Base-by-base conservation (phyloP, 2,329 filamentous ascomycete species). In the Paecilomyces fulvus region DNA sequence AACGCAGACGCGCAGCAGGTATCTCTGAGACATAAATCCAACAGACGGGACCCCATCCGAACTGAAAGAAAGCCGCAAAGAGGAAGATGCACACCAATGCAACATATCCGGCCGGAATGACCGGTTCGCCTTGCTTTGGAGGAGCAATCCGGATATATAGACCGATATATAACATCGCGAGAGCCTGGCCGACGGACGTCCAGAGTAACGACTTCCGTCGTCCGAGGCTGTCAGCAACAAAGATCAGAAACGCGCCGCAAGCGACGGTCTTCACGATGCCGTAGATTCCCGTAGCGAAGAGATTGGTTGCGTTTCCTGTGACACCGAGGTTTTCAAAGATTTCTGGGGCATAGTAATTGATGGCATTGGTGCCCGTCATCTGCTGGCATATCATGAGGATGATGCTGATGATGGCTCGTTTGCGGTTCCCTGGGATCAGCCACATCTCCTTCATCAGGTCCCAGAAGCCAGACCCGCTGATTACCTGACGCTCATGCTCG, bases 231-330 rank as follows among this genome's bases (percentile, higher is more conserved):
- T 90, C 87, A 58, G 84, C 85, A 12, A 82, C 80, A 62, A 88
- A 85, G 61, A 86, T 66, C 25, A 90, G 77, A 75, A 89, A 90
- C 54, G 78, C 66, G 4, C 80, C 77, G 65, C 84, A 88, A 43
- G 83, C 81, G 9, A 77, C 71, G 72, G 86, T 84, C 70, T 90
- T 90, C 56, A 88, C 82, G 55, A 89, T 79, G 25, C 87, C 87
- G 66, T 89, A 90, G 61, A 90, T 81, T 46, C 87, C 87, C 0
- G 87, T 89, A 3, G 87, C 86, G 67, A 90, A 88, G 23, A 90
- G 80, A 17, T 81, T 82, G 46, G 80, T 78, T 43, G 79, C 69
- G 5, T 79, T 83, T 11, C 77, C 79, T 0, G 65, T 73, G 55
- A 90, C 77, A 17, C 87, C 87, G 2, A 89, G 76, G 61, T 83